These are phyloP conservation scores for Anethum foeniculum DNA, from an alignment of 140 eudicot species.

Conservation along the genomic window DNA sequence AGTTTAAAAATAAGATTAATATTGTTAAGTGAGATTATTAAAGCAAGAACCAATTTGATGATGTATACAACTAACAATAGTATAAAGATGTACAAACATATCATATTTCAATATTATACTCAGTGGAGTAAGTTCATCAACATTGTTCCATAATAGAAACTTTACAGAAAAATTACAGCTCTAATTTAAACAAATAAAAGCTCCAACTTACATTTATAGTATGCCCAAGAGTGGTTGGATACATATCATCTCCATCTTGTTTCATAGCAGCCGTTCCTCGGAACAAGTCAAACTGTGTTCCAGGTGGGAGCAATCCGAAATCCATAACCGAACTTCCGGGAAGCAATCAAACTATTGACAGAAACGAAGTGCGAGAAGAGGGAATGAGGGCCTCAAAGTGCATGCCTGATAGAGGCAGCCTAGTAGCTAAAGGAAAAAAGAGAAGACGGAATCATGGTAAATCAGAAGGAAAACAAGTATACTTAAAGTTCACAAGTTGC, in stretches of 20 bases:
- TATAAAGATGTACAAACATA: neutral
- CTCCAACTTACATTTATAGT: conserved; percentile 29
- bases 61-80: neutral
- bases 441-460: neutral
- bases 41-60: neutral
- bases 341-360: neutral
- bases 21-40: neutral
- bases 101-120: neutral
- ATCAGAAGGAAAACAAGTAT: neutral
- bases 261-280: conserved; percentile 99
- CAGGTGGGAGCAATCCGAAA: conserved; percentile 90
- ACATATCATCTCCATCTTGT: conserved; percentile 92
- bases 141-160: neutral
- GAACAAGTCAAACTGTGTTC: conserved; percentile 93
- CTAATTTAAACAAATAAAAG: neutral
- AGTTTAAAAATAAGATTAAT: neutral
- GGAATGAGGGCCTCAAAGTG: neutral
- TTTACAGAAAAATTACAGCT: neutral
- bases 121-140: neutral
- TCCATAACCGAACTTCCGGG: neutral
- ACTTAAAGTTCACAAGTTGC: neutral
- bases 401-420: neutral
- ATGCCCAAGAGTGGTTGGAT: conserved; percentile 77
- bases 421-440: neutral
- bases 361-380: neutral